Evolutionary conservation across 2,329 filamentous ascomycete genomes (phyloP), one percentile per base, ranked within the genome.

Genomic region (Aspergillus luchuensis): DNA sequence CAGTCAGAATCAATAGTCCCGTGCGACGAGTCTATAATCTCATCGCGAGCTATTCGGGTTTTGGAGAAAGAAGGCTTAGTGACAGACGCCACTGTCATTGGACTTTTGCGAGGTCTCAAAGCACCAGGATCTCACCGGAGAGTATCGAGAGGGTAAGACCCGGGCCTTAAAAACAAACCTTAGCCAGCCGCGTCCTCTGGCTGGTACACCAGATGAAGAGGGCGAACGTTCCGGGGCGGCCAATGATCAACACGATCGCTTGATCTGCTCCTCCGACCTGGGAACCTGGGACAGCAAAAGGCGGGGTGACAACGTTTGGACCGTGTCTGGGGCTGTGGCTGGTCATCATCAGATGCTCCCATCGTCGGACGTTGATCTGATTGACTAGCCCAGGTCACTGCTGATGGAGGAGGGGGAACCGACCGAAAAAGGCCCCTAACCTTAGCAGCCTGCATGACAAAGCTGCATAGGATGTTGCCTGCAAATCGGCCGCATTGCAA

Each of bases 191-290:
- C 63, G 51, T 38, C 21, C 43, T 57, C 51, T 57, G 48, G 52
- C 45, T 13, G 41, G n/a, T 64, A 57, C 38, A 38, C 45, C 56
- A 63, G 53, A 50, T 38, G 59, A 51, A 17, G 17, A 49, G 25
- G 50, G 58, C 38, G 56, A 64, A 62, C 60, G 54, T 63, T 63
- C 36, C 56, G 56, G 43, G 62, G 60, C 63, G 63, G 43, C 64
- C 58, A 65, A 65, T 65, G 56, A 59, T 25, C 39, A 57, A n/a
- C 49, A 33, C 19, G 43, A 57, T 54, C 41, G 57, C 41, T 39
- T 45, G 49, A 58, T 52, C 47, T 25, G 41, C 45, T 58, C 58
- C 53, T 52, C 52, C 33, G 41, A 58, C 33, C 52, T 61, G 51
- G 39, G 51, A 49, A 58, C 25, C 52, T 61, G 56, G 39, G 51